Conservation (phyloP, 768 basidiomycete genomes). For the Leccinum subgranulosum region DNA sequence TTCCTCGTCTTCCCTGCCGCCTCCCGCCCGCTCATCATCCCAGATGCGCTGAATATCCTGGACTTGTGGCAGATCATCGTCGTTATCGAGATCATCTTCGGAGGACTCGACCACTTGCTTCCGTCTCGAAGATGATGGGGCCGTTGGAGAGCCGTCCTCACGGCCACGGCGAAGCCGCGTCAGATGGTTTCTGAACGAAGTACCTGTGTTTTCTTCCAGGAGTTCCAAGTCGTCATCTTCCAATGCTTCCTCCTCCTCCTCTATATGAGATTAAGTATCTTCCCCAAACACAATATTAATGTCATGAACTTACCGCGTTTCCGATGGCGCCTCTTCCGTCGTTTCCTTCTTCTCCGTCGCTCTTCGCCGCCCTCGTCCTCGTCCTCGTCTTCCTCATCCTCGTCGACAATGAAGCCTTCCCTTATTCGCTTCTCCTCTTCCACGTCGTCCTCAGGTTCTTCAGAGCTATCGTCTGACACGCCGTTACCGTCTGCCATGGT, state of each 20-base stretch:
- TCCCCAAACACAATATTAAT: conserved; percentile 5
- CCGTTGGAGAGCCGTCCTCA: conserved; percentile 66
- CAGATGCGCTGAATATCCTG: conserved; percentile 67
- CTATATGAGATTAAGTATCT: conserved; percentile 20
- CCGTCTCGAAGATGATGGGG: conserved; percentile 57
- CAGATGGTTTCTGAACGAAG: conserved; percentile 68
- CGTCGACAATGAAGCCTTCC: conserved; percentile 92
- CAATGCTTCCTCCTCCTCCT: conserved; percentile 61
- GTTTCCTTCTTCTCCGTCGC: conserved; percentile 56
- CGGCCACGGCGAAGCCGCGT: conserved; percentile 74
- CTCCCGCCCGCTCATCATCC: conserved; percentile 68
- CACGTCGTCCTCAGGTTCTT: conserved; percentile 87
- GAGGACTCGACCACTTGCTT: conserved; percentile 65
- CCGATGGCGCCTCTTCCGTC: conserved; percentile 63
- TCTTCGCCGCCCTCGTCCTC: conserved; percentile 62
- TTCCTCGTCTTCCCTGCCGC: conserved; percentile 50
- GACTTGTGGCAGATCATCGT: conserved; percentile 49
- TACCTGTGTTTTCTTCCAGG: conserved; percentile 81
- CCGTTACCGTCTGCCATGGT: conserved; percentile 42
- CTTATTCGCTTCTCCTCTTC: conserved; percentile 78
- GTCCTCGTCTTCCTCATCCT: conserved; percentile 86
- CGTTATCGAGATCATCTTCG: conserved; percentile 67
- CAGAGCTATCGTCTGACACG: conserved; percentile 78
- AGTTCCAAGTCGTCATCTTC: conserved; percentile 90
- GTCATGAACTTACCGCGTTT: conserved; percentile 42